phyloP scores from a whole-genome alignment of 192 early-diverging fungal species.

The Podila verticillata region DNA sequence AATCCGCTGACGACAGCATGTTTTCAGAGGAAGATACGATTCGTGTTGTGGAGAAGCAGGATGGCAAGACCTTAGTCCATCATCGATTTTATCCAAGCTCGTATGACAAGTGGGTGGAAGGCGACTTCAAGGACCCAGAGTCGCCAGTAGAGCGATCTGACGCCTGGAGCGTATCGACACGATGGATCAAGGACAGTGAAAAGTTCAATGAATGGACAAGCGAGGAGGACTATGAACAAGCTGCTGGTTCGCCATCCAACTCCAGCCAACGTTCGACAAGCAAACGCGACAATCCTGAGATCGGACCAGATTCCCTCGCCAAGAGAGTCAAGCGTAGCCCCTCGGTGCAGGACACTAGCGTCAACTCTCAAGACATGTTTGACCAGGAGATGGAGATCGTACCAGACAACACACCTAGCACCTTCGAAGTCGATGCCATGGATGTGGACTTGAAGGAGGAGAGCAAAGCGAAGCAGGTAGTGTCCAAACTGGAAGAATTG shows the following conservation, averaged over 20 bases:
- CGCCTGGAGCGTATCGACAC: conserved; percentile 69
- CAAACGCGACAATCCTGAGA: conserved; percentile 41
- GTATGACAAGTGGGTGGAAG: conserved; percentile 75
- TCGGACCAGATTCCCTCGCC: conserved; percentile 16
- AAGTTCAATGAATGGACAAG: conserved; percentile 84
- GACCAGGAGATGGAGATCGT: conserved; percentile 13
- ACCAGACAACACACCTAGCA: conserved; percentile 22
- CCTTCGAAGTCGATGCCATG: conserved; percentile 26
- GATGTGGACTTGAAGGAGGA: conserved; percentile 34
- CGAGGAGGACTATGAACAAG: conserved; percentile 83
- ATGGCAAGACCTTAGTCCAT: conserved; percentile 71
- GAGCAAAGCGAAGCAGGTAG: conserved; percentile 14
- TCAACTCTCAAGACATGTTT: neutral
- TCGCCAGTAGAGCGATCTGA: conserved; percentile 68
- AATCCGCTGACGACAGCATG: conserved; percentile 15
- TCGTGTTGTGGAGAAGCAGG: conserved; percentile 65
- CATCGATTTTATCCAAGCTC: conserved; percentile 85
- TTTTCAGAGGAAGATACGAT: conserved; percentile 59
- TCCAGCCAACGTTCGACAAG: conserved; percentile 31
- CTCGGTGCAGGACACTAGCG: conserved; percentile 11
- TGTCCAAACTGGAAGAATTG: conserved; percentile 11
- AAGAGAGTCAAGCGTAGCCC: conserved; percentile 47
- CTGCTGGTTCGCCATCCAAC: neutral
- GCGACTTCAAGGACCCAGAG: conserved; percentile 67
- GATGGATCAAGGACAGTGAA: conserved; percentile 81